These are phyloP conservation scores for Pochonia chlamydosporia DNA, from an alignment of 2,329 filamentous ascomycete species.

Conservation along the genomic window DNA sequence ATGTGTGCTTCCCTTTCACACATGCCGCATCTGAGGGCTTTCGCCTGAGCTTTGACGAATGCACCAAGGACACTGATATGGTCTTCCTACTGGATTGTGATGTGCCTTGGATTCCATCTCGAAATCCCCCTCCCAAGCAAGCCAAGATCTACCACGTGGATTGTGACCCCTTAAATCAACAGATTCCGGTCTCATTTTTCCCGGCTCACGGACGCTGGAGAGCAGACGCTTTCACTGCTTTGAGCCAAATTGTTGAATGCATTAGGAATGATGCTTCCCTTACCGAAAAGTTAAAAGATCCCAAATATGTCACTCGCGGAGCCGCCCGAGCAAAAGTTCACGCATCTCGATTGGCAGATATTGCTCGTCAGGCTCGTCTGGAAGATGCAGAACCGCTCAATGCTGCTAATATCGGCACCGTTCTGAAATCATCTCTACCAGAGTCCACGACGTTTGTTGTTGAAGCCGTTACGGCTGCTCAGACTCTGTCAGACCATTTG, in stretches of 20 bases:
- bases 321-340: conserved; percentile 51
- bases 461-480: conserved; percentile 67
- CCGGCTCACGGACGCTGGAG: conserved; percentile 55
- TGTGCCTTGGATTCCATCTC: conserved; percentile 80
- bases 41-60: conserved; percentile 63
- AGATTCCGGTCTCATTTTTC: conserved; percentile 65
- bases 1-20: conserved; percentile 69
- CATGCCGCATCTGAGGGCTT: conserved; percentile 61
- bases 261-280: conserved; percentile 34
- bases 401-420: conserved; percentile 25
- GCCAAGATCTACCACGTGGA: conserved; percentile 53
- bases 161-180: conserved; percentile 55
- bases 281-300: conserved; percentile 20
- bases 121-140: conserved; percentile 43
- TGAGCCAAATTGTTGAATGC: conserved; percentile 61
- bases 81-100: conserved; percentile 80
- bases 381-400: conserved; percentile 42
- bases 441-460: conserved; percentile 60
- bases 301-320: conserved; percentile 16
- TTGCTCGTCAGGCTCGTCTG: conserved; percentile 48
- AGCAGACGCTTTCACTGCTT: conserved; percentile 53
- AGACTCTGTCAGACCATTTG: conserved; percentile 60
- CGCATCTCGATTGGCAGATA: conserved; percentile 48
- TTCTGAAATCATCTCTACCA: conserved; percentile 14
- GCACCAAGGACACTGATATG: conserved; percentile 67